Conservation (phyloP, 208 protist species). For the Trypanosoma boissoni region DNA sequence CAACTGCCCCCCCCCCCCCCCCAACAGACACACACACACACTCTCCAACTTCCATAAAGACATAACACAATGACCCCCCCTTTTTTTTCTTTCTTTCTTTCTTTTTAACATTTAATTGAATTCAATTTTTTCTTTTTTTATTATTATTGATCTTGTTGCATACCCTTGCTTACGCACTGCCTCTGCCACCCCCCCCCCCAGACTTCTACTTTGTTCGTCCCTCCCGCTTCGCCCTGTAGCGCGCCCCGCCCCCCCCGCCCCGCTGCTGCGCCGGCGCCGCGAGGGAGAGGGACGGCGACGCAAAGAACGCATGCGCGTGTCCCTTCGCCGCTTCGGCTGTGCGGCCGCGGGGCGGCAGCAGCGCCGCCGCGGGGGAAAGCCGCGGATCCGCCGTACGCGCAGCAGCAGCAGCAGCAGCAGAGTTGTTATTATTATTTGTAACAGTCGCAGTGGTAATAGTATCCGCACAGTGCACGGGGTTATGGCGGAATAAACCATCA, state of each 20-base stretch:
- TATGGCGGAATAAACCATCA: neutral
- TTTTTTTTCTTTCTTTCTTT: slow-evolving; percentile 20
- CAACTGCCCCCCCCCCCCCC: no score
- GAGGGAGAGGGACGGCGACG: neutral
- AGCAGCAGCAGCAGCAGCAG: neutral
- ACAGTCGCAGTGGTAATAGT: neutral
- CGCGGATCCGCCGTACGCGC: neutral
- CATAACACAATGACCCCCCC: no score
- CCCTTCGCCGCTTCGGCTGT: neutral
- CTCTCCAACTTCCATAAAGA: no score
- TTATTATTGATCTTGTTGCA: neutral
- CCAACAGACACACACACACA: no score
- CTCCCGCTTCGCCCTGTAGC: slow-evolving; percentile 2
- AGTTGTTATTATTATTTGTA: neutral
- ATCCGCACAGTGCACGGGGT: no score
- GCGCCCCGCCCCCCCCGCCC: neutral
- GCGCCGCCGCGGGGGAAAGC: neutral
- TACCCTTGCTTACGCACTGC: neutral
- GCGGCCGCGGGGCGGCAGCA: neutral
- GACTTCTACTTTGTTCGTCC: neutral
- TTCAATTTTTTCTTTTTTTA: neutral
- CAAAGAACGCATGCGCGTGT: neutral
- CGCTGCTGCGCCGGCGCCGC: neutral
- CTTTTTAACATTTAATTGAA: neutral
- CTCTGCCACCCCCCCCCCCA: no score